Evolutionary conservation across 2,329 filamentous ascomycete genomes (phyloP).

Genomic region (Helotiales sp.): DNA sequence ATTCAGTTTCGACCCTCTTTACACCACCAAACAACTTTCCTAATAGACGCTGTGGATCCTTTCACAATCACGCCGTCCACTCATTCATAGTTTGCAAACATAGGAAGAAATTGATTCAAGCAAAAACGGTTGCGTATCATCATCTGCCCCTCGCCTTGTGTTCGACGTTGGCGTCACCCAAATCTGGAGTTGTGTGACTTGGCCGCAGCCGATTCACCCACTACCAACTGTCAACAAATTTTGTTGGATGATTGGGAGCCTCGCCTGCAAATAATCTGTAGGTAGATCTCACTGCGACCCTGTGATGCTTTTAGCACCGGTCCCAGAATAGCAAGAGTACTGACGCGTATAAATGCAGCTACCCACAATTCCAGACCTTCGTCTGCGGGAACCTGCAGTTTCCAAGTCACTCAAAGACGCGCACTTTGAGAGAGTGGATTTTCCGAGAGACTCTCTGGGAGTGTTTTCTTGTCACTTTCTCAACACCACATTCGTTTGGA

Average conservation of each 20-base stretch:
- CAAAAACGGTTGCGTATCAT: not conserved
- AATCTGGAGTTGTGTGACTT: not conserved
- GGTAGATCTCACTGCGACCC: not conserved
- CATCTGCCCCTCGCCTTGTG: constrained; percentile 1
- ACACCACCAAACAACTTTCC: not conserved
- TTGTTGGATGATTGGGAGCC: not conserved
- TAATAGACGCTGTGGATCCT: constrained; percentile 14
- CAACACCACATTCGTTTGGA: constrained; percentile 1
- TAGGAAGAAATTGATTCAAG: not conserved
- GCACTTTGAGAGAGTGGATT: constrained; percentile 9
- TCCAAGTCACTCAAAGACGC: constrained; percentile 17
- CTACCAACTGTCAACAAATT: not conserved
- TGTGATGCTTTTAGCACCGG: not conserved
- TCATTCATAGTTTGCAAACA: not conserved
- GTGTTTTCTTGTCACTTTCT: constrained; percentile 6
- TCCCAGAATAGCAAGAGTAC: constrained; percentile 14
- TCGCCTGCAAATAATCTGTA: not conserved
- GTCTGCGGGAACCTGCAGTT: constrained; percentile 28
- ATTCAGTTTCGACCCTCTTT: not conserved
- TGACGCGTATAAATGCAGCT: constrained; percentile 31
- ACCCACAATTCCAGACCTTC: constrained; percentile 24
- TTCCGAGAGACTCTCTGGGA: constrained; percentile 9
- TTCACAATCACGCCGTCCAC: constrained; percentile 11
- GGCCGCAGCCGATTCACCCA: not conserved
- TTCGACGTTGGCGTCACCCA: not conserved